Base-by-base conservation (phyloP, 352 stramenopile genomes). In the Globisporangium paroecandrum region DNA sequence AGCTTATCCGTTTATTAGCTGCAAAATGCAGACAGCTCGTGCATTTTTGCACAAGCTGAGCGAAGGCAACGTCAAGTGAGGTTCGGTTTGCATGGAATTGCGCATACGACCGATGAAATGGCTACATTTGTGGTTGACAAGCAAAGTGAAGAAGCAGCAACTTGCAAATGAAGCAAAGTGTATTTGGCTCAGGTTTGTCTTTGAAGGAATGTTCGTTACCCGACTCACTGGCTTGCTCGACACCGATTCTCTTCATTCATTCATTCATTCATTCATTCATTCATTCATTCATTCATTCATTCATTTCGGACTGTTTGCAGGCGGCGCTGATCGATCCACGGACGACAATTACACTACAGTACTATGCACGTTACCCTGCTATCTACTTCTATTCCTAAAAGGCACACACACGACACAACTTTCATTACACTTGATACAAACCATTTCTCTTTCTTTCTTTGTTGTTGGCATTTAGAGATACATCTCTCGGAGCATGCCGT, bases 401-500 rank as follows among this genome's bases (percentile, higher is more conserved):
- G 25, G 2, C 47, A 55, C 47, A 25, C 47, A 29, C 8, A 32
- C 22, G 34, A 25, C 12, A 20, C 12, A 25, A 57, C 51, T 32
- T 22, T 9, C 51, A 57, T 29, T 29, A 29, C 49, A 20, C 49
- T 57, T n/a, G n/a, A 9, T 29, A 57, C 10, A 32, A 58, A 36
- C 36, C 41, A 49, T 49, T 49, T 47, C 38, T 9, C 38, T 36
- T 36, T 36, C 32, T 36, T 15, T 57, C n/a, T 29, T n/a, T 20
- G 22, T 18, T 15, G 15, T 18, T 15, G 15, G 22, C 7, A 22
- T 38, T 27, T 59, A 59, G 29, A 59, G 32, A 32, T 59, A 59
- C 54, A 59, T 59, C 7, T 59, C 54, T 36, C 54, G 54, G 54
- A 59, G 54, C 54, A 59, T 41, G 54, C 54, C 27, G 25, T 59